Conservation (phyloP, 2,329 filamentous ascomycete genomes). For the Pseudogymnoascus sp. region DNA sequence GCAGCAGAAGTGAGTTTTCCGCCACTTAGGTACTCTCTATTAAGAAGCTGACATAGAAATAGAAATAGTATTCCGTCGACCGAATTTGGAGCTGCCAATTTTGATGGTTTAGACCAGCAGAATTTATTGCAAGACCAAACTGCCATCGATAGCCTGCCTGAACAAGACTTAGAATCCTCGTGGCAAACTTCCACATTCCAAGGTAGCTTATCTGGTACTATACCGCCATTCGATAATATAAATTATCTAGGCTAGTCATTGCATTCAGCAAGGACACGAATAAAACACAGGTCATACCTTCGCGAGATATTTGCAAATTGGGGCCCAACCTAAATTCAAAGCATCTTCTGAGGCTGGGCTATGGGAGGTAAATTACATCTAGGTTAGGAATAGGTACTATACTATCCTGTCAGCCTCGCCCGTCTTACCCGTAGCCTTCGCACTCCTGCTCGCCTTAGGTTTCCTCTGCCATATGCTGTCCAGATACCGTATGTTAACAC, state of each 20-base stretch:
- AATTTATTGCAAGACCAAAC: neutral
- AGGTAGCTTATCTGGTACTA: neutral
- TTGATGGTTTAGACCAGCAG: neutral
- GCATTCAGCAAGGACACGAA: too few relatives aligned
- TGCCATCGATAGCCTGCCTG: neutral
- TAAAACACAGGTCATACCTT: too few relatives aligned
- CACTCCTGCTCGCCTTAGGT: too few relatives aligned
- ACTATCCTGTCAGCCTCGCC: too few relatives aligned
- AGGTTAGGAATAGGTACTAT: too few relatives aligned
- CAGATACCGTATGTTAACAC: too few relatives aligned
- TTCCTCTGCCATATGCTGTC: too few relatives aligned
- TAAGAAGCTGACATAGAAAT: neutral
- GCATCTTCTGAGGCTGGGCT: too few relatives aligned
- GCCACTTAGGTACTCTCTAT: neutral
- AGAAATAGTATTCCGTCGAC: neutral
- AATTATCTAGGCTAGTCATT: neutral
- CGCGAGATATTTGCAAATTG: too few relatives aligned
- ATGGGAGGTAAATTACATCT: too few relatives aligned
- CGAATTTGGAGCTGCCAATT: neutral
- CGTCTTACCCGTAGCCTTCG: too few relatives aligned
- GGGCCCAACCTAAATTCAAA: too few relatives aligned
- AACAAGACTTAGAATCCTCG: neutral
- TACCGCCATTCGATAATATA: neutral
- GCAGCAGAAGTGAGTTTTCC: neutral
- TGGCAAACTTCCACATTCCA: neutral